phyloP scores from a whole-genome alignment of 345 rosid genomes.

The Arabis alpina region DNA sequence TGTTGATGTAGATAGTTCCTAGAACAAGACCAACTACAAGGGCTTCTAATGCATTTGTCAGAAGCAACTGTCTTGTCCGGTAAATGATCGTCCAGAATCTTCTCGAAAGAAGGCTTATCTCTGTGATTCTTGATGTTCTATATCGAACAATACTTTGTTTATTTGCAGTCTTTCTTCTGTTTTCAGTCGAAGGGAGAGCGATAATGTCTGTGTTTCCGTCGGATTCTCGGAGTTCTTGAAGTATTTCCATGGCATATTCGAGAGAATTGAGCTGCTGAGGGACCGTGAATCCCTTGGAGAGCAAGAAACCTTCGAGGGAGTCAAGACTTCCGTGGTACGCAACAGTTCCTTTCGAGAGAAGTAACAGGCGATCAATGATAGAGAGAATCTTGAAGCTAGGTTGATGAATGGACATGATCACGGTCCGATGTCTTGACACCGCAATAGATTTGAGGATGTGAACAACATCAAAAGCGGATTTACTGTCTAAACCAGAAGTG shows the following conservation, averaged over 20 bases:
- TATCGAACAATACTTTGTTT: constrained; percentile 40
- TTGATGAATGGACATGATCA: constrained; percentile 89
- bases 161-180: neutral
- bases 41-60: constrained; percentile 80
- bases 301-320: constrained; percentile 62
- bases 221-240: constrained; percentile 55
- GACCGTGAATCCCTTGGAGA: constrained; percentile 62
- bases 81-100: constrained; percentile 85
- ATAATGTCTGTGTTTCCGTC: constrained; percentile 33
- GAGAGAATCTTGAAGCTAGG: constrained; percentile 93
- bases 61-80: constrained; percentile 81
- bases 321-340: constrained; percentile 70
- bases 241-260: constrained; percentile 87
- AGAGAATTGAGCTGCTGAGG: constrained; percentile 92
- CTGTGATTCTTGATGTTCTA: constrained; percentile 64
- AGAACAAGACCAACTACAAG: constrained; percentile 90
- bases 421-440: constrained; percentile 64
- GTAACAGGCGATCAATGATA: constrained; percentile 60
- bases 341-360: constrained; percentile 75
- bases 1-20: constrained; percentile 84
- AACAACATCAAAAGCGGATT: constrained; percentile 78
- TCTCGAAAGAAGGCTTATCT: constrained; percentile 56
- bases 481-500: constrained; percentile 87
- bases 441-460: constrained; percentile 70
- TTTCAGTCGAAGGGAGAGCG: constrained; percentile 15